Evolutionary conservation across 2,329 filamentous ascomycete genomes (phyloP).

Genomic region (Microcyclosporella mali): DNA sequence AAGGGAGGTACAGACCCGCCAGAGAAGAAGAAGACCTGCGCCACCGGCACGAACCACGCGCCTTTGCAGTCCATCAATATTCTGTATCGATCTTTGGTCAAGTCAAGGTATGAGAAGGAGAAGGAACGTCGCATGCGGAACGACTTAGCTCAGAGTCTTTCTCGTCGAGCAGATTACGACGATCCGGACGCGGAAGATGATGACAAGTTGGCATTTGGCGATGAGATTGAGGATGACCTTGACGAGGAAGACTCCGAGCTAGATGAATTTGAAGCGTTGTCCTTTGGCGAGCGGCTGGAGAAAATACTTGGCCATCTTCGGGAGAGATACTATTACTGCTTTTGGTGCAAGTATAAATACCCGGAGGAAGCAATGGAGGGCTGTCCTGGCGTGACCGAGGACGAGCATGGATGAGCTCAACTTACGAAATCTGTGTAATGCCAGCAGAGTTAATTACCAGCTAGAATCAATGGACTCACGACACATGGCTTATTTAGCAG

Average conservation of each 20-base stretch:
- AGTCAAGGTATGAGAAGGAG: conserved; percentile 63
- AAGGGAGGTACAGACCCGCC: conserved; percentile 7
- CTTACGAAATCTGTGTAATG: too few relatives aligned
- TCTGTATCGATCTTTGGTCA: conserved; percentile 70
- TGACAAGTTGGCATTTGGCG: conserved; percentile 62
- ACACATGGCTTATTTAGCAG: too few relatives aligned
- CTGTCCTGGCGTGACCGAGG: conserved; percentile 81
- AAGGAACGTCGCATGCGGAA: conserved; percentile 59
- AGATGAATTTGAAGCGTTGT: conserved; percentile 68
- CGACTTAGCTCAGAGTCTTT: conserved; percentile 60
- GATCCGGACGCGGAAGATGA: conserved; percentile 64
- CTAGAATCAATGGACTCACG: too few relatives aligned
- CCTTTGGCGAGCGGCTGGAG: conserved; percentile 59
- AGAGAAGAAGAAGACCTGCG: conserved; percentile 10
- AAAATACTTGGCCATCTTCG: conserved; percentile 65
- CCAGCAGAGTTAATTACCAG: too few relatives aligned
- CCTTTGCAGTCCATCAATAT: conserved; percentile 58
- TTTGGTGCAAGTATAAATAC: conserved; percentile 90
- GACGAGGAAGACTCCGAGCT: conserved; percentile 77
- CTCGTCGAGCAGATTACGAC: conserved; percentile 58
- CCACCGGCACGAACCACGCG: not conserved
- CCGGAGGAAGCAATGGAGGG: conserved; percentile 71
- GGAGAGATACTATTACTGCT: conserved; percentile 72
- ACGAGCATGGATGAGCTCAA: conserved; percentile 60
- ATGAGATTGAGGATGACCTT: conserved; percentile 57